Percentiles rank a stretch among this genome's conserved stretches.
These are phyloP conservation scores for Neonectria magnoliae DNA, from an alignment of 2,329 filamentous ascomycete genomes.

Conservation along the genomic window DNA sequence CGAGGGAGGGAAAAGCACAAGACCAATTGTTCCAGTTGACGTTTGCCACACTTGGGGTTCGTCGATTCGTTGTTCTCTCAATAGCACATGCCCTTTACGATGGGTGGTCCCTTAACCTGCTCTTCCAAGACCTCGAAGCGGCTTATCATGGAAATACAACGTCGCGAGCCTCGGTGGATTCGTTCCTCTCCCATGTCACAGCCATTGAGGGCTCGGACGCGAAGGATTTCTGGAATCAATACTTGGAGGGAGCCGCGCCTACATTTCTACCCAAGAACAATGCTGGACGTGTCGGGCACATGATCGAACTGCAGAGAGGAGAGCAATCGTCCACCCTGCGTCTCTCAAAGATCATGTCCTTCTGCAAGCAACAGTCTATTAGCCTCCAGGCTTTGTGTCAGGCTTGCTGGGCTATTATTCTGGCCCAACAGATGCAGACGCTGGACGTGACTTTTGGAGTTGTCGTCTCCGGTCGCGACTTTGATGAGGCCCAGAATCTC, in stretches of 20 bases:
- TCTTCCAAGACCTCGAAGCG: conserved; percentile 76
- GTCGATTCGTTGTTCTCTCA: conserved; percentile 68
- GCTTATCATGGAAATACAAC: conserved; percentile 65
- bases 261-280: conserved; percentile 44
- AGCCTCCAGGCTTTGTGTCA: conserved; percentile 82
- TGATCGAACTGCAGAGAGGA: conserved; percentile 15
- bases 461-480: conserved; percentile 86
- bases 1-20: conserved; percentile 48
- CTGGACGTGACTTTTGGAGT: conserved; percentile 86
- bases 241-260: conserved; percentile 63
- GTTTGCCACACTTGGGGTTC: conserved; percentile 48
- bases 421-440: conserved; percentile 69
- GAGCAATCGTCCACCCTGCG: conserved; percentile 25
- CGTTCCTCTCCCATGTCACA: conserved; percentile 56
- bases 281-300: neutral
- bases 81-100: conserved; percentile 91
- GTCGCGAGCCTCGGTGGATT: conserved; percentile 59
- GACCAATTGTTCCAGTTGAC: conserved; percentile 60
- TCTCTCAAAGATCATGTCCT: conserved; percentile 49
- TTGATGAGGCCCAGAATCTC: conserved; percentile 71
- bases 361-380: conserved; percentile 74
- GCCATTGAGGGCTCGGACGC: conserved; percentile 34
- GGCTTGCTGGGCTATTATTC: conserved; percentile 76
- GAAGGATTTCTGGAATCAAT: conserved; percentile 75
- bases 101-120: conserved; percentile 80